Conservation (phyloP, 75 land plant species). For the Picea sitchensis region DNA sequence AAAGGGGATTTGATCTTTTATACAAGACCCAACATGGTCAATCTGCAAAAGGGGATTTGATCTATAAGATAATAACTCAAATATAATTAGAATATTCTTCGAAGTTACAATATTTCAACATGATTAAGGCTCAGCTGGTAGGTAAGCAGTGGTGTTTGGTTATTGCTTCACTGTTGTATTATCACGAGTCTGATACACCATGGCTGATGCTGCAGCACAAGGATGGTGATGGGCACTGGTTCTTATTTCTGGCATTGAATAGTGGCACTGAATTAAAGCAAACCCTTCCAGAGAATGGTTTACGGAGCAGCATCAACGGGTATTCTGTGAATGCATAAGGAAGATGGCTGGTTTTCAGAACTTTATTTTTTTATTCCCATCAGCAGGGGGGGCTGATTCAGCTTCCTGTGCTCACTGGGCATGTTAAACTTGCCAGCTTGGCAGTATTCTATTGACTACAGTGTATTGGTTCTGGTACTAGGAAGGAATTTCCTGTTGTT, state of each 20-base stretch:
- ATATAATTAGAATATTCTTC: no score
- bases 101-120: no score
- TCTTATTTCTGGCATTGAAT: slow-evolving; percentile 3
- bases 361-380: slow-evolving; percentile 2
- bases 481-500: background rate
- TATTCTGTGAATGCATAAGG: background rate
- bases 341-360: background rate
- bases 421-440: background rate
- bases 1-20: no score
- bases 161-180: background rate
- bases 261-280: slow-evolving; percentile 9
- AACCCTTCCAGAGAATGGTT: background rate
- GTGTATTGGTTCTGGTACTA: background rate
- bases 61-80: no score
- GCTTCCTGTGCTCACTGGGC: background rate
- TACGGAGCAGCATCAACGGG: slow-evolving; percentile 5
- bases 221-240: background rate
- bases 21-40: no score
- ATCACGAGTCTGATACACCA: slow-evolving; percentile 5
- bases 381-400: background rate
- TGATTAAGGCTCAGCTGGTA: slow-evolving; percentile 17
- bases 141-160: slow-evolving; percentile 29
- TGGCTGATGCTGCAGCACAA: slow-evolving; percentile 5
- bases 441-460: background rate
- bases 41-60: no score